Percentiles rank a stretch among this genome's conserved stretches.
Evolutionary conservation across 2,329 filamentous ascomycete genomes (phyloP).

Genomic region (Trichoderma asperellum): DNA sequence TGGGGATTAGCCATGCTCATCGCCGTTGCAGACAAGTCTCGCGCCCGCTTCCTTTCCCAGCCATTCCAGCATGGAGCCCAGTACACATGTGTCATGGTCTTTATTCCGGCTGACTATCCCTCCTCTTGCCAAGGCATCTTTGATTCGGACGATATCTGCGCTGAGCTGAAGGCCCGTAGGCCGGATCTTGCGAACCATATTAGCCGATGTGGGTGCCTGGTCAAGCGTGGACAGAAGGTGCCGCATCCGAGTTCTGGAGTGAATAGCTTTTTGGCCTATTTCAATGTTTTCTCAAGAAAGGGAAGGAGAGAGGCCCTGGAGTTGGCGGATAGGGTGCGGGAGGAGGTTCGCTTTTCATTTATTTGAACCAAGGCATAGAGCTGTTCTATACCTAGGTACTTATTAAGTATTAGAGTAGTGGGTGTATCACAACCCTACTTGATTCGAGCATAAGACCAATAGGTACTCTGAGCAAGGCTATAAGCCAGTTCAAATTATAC

Average conservation of each 20-base stretch:
- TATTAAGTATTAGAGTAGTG: too few species aligned
- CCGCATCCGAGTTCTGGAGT: constrained; percentile 19
- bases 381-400: too few species aligned
- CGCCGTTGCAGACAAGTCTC: constrained; percentile 21
- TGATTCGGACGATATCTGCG: constrained; percentile 30
- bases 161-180: constrained; percentile 1
- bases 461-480: too few species aligned
- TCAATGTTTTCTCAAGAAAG: constrained; percentile 21
- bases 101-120: constrained; percentile 22
- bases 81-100: constrained; percentile 27
- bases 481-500: too few species aligned
- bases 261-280: constrained; percentile 23
- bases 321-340: constrained; percentile 13
- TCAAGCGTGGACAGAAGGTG: constrained; percentile 20
- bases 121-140: constrained; percentile 29
- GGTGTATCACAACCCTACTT: too few species aligned
- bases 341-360: constrained; percentile 24
- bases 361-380: not conserved
- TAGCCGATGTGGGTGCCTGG: constrained; percentile 1
- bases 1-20: constrained; percentile 28
- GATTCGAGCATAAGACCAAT: too few species aligned
- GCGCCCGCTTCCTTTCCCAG: constrained; percentile 27
- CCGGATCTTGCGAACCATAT: constrained; percentile 24
- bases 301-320: constrained; percentile 19
- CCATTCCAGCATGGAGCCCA: constrained; percentile 30